Evolutionary conservation across 805 yeast genomes (phyloP), one percentile per base, ranked within the genome.

Genomic region (Metschnikowia shivogae): DNA sequence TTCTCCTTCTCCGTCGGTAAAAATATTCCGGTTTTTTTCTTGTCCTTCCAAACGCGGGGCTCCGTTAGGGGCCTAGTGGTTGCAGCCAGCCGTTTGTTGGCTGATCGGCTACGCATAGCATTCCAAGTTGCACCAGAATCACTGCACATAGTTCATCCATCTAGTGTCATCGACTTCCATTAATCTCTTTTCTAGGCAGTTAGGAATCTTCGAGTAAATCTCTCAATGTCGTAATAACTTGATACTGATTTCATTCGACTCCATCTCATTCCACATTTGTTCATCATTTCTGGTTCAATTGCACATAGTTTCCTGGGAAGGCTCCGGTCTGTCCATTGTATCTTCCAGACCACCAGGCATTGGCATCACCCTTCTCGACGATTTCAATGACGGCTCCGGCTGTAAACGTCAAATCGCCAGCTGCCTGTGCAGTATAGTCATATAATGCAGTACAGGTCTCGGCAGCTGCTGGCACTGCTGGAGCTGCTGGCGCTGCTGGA

Each of bases 331-430:
- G 84, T 7, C 97, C 97, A 56, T 89, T 87, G 50, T 77, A 70
- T 33, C 75, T 68, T 11, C 99, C 99, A 0, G 97, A 89, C 99
- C 99, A 93, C 99, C 99, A 93, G 5, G 96, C 99, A 58, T 88
- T 89, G 43, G 82, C 76, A 62, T 89, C 96, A 1, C 96, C 85
- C 59, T 88, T 82, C 60, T 89, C 86, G 3, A 89, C 79, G 48
- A 93, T 74, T 56, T 87, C 86, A 53, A 93, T 90, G 27, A 81
- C 77, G 17, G 90, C 85, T 19, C 98, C 99, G 0, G 96, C 96
- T 29, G 82, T 76, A 70, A 93, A 88, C 14, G 86, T 67, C 59
- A 93, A 74, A 61, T 93, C 99, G 19, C 98, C 98, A 28, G 78
- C 86, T 0, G 97, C 93, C 65, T 89, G 97, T 0, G 98, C 96